Percentiles rank a stretch among this genome's conserved stretches.
These are phyloP conservation scores for Sphaceloma murrayae DNA, from an alignment of 2,329 filamentous ascomycete species.

Conservation along the genomic window DNA sequence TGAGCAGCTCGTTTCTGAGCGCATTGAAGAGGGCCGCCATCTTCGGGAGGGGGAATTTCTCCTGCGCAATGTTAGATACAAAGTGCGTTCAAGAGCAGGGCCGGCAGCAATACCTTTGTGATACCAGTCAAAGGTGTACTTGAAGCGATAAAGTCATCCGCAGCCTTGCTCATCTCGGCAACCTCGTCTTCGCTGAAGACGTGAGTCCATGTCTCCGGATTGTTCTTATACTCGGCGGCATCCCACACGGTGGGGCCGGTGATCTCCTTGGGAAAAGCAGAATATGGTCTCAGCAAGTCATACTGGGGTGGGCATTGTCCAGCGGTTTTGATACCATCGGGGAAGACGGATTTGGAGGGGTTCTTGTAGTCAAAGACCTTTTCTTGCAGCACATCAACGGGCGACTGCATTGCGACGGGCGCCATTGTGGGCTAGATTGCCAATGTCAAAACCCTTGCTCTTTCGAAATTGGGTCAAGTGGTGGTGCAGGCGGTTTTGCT, in stretches of 20 bases:
- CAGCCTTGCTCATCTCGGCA: slow-evolving; percentile 53
- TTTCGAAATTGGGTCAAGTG: slow-evolving; percentile 19
- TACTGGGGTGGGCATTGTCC: slow-evolving; percentile 65
- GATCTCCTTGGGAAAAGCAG: slow-evolving; percentile 61
- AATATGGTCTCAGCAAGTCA: slow-evolving; percentile 55
- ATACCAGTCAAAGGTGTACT: slow-evolving; percentile 64
- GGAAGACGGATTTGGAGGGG: slow-evolving; percentile 44
- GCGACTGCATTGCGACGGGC: slow-evolving; percentile 19
- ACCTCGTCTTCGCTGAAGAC: slow-evolving; percentile 57
- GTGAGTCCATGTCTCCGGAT: slow-evolving; percentile 64
- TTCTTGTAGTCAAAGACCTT: slow-evolving; percentile 22
- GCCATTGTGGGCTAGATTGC: slow-evolving; percentile 18
- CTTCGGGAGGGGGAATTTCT: slow-evolving; percentile 51
- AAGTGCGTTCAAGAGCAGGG: background rate
- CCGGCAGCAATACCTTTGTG: slow-evolving; percentile 39
- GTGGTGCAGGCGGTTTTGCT: slow-evolving; percentile 18
- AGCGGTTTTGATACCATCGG: slow-evolving; percentile 57
- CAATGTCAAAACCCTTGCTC: slow-evolving; percentile 18
- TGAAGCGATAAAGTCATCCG: slow-evolving; percentile 59
- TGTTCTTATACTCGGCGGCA: slow-evolving; percentile 51
- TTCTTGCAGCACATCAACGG: slow-evolving; percentile 15
- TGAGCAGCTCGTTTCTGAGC: slow-evolving; percentile 57
- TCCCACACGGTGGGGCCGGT: slow-evolving; percentile 64
- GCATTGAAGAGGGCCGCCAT: slow-evolving; percentile 46
- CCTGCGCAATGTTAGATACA: slow-evolving; percentile 26